Percentiles rank a stretch among this genome's conserved stretches.
Evolutionary conservation across 2,329 filamentous ascomycete species (phyloP).

Genomic region (Pseudogymnoascus sp.): DNA sequence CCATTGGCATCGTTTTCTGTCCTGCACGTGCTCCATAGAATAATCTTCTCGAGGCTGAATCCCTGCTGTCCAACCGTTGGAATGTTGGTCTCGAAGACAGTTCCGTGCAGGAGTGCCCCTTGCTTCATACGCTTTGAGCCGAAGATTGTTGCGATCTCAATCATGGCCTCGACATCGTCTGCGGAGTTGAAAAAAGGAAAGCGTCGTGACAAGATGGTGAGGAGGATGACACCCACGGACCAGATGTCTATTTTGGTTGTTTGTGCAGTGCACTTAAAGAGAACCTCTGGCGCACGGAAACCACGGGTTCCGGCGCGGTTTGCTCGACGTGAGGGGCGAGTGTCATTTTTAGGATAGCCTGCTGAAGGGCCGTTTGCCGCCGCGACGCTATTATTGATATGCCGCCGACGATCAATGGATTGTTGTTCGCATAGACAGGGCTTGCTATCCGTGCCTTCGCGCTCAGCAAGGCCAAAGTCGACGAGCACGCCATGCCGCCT

Average conservation of each 20-base stretch:
- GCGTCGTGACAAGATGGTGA: constrained; percentile 85
- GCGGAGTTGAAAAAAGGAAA: constrained; percentile 98
- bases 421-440: constrained; percentile 73
- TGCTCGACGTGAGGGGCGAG: constrained; percentile 75
- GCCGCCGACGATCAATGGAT: constrained; percentile 50
- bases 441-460: constrained; percentile 66
- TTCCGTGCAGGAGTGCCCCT: constrained; percentile 75
- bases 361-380: constrained; percentile 44
- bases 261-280: constrained; percentile 95
- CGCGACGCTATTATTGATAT: constrained; percentile 50
- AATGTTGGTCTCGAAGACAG: constrained; percentile 85
- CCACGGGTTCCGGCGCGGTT: constrained; percentile 92
- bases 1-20: constrained; percentile 42
- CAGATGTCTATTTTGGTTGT: constrained; percentile 92
- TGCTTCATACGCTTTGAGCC: constrained; percentile 75
- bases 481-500: constrained; percentile 81
- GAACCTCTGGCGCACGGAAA: constrained; percentile 90
- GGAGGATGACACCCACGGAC: constrained; percentile 91
- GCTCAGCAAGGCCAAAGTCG: constrained; percentile 96
- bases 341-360: constrained; percentile 84
- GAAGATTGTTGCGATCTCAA: constrained; percentile 95
- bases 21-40: constrained; percentile 86
- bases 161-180: constrained; percentile 96
- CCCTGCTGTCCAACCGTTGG: constrained; percentile 81
- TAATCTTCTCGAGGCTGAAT: constrained; percentile 84